A percentile compares a stretch with the other conserved stretches of the same genome.
Conservation (phyloP, 495 filamentous ascomycete species). For the Tuber magnatum region DNA sequence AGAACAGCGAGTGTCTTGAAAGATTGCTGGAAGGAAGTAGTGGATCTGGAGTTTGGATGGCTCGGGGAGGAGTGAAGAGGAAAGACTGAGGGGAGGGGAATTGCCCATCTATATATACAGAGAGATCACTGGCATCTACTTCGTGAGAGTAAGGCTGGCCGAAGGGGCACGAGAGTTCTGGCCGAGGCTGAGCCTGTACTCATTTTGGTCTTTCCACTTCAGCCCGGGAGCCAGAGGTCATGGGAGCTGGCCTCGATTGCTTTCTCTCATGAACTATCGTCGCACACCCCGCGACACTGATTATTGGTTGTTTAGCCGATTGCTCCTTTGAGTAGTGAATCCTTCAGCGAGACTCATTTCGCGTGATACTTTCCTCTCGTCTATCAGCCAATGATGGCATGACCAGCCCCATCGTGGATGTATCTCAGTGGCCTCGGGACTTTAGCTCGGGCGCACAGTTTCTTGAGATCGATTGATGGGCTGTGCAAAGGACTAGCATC, state of each 20-base stretch:
- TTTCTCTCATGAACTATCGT: background rate
- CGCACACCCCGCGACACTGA: background rate
- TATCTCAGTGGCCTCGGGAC: background rate
- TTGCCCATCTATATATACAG: background rate
- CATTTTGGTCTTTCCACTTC: background rate
- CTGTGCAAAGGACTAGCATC: background rate
- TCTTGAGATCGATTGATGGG: background rate
- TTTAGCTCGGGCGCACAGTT: background rate
- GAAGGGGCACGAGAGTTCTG: background rate
- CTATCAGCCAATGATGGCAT: background rate
- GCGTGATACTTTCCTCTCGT: background rate
- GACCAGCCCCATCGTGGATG: background rate
- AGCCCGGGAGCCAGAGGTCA: background rate
- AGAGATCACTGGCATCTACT: background rate
- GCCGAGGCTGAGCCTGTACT: background rate
- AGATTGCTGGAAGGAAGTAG: background rate
- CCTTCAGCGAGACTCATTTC: background rate
- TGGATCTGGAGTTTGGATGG: constrained; percentile 4
- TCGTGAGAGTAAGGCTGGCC: background rate
- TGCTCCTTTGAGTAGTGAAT: background rate
- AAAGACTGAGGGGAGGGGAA: background rate
- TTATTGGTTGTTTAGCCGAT: background rate
- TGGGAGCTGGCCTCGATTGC: background rate
- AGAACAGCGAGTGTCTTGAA: constrained; percentile 2
- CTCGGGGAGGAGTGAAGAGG: constrained; percentile 1